phyloP scores from a whole-genome alignment of 441 rosid species.

The Corymbia citriodora region DNA sequence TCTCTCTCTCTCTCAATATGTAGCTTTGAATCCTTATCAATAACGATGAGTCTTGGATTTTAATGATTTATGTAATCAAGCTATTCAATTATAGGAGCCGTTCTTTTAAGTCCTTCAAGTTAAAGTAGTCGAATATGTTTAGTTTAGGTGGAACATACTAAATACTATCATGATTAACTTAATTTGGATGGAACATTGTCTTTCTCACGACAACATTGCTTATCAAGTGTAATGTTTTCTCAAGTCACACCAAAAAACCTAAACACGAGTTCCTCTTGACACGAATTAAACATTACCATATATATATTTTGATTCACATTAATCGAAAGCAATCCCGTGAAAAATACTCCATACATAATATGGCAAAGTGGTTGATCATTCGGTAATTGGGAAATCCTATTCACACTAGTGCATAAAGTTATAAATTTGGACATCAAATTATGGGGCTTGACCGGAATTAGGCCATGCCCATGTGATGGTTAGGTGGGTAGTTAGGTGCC shows the following conservation, averaged over 20 bases:
- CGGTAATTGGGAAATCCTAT: neutral
- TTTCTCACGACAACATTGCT: neutral
- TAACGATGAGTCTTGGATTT: fast-evolving
- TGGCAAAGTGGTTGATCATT: fast-evolving
- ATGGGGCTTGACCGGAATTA: neutral
- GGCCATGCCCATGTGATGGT: neutral
- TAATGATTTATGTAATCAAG: neutral
- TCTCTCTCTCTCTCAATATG: neutral
- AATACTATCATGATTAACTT: neutral
- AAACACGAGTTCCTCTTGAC: neutral
- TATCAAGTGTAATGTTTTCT: neutral
- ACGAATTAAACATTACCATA: neutral
- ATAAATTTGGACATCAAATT: neutral
- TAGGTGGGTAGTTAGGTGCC: neutral
- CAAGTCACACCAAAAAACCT: neutral
- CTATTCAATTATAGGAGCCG: neutral
- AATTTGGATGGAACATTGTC: neutral
- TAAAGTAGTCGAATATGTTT: fast-evolving
- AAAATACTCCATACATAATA: neutral
- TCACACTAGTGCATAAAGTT: neutral
- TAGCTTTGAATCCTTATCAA: neutral
- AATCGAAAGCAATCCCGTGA: neutral
- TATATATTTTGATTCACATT: neutral
- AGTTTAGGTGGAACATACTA: neutral
- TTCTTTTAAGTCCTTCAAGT: neutral